Evolutionary conservation across 2,329 filamentous ascomycete species (phyloP).

Genomic region (Fusarium concolor): DNA sequence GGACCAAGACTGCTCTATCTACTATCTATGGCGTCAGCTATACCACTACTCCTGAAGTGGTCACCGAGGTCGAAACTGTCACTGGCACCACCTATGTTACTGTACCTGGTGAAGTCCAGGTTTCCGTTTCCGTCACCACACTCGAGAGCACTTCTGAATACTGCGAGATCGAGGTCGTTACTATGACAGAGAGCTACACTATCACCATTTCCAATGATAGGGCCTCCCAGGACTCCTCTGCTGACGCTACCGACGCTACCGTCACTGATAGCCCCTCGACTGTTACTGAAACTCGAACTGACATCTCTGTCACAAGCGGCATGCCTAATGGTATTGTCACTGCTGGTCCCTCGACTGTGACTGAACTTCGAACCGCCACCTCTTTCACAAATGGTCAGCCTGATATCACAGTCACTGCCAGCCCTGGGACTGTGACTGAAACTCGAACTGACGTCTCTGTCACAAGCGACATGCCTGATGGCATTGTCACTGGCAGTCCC

Average conservation of each 20-base stretch:
- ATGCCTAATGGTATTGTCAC: conserved; percentile 41
- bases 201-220: conserved; percentile 45
- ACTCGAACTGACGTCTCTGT: conserved; percentile 42
- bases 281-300: conserved; percentile 45
- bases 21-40: conserved; percentile 50
- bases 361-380: conserved; percentile 37
- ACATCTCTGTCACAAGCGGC: conserved; percentile 36
- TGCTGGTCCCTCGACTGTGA: conserved; percentile 48
- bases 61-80: conserved; percentile 41
- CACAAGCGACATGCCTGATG: conserved; percentile 36
- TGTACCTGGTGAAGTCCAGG: conserved; percentile 40
- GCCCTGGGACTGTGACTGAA: conserved; percentile 45
- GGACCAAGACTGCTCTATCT: conserved; percentile 50
- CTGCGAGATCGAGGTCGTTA: conserved; percentile 39
- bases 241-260: conserved; percentile 38
- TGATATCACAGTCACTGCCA: conserved; percentile 44
- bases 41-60: conserved; percentile 27
- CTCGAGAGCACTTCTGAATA: conserved; percentile 41
- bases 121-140: conserved; percentile 42
- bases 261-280: conserved; percentile 49
- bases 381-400: conserved; percentile 38
- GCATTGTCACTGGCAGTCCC: conserved; percentile 43
- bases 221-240: conserved; percentile 20
- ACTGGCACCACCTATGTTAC: conserved; percentile 48
- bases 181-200: conserved; percentile 46